Evolutionary conservation across 176 grass and related monocot species (phyloP).

Genomic region (Avena atlantica): DNA sequence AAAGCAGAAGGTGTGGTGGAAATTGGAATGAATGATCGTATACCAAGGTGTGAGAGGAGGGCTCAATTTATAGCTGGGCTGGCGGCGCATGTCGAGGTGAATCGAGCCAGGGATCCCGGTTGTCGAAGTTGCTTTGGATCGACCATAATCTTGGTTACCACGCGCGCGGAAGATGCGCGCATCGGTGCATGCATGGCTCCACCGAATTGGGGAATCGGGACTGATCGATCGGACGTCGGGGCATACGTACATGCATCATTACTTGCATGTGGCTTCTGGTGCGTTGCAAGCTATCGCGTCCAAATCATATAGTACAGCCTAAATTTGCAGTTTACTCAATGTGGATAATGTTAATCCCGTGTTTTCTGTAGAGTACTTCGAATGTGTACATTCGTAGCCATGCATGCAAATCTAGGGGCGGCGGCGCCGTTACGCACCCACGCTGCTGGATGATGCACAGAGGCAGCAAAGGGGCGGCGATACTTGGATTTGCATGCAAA

Average conservation of each 20-base stretch:
- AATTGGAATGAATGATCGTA: conserved; percentile 10
- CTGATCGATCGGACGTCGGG: conserved; percentile 6
- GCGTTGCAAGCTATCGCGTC: background rate
- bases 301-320: background rate
- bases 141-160: background rate
- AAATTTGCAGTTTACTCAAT: background rate
- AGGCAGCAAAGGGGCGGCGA: conserved; percentile 38
- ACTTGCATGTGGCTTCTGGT: background rate
- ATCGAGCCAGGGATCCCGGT: background rate
- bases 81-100: background rate
- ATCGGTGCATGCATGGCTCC: background rate
- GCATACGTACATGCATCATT: background rate
- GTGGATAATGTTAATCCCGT: background rate
- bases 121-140: conserved; percentile 14
- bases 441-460: background rate
- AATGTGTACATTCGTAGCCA: background rate
- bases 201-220: background rate
- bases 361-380: background rate
- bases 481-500: conserved; percentile 41
- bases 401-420: background rate
- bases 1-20: background rate
- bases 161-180: conserved; percentile 9
- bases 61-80: conserved; percentile 37
- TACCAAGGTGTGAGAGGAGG: background rate
- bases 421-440: background rate